Base-by-base conservation (phyloP, 331 rosid species). In the Saraca asoca region DNA sequence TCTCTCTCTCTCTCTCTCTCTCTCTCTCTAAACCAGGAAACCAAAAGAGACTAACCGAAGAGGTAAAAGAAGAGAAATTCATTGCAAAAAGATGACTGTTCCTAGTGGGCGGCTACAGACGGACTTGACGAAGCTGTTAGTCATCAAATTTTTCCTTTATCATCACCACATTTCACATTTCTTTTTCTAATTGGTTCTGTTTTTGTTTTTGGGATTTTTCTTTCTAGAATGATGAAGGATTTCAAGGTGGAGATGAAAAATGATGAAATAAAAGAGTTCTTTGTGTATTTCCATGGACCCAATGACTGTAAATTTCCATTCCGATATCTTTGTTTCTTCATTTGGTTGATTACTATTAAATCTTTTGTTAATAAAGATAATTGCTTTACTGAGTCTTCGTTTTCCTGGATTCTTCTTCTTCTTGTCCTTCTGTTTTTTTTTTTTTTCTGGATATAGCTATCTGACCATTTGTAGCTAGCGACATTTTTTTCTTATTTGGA, bases 71-170 rank as follows among this genome's bases (percentile, higher is more conserved):
- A n/a, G n/a, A n/a, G 41, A 42, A 41, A 24, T 24, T 8, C 19
- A 4, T 51, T 33, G 59, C n/a, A n/a, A 17, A 12, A 39, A 31
- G 31, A 84, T 87, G 93, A 82, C 94, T 78, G 82, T 90, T 51
- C 90, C 90, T 60, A 84, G 88, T 86, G 84, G 82, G 78, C 90
- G 94, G 77, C 70, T 88, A 80, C 86, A 87, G 88, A 84, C 80
- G 94, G 94, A 87, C 88, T 66, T 87, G 78, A 87, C 80, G 90
- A 84, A 84, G 73, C 81, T 87, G 90, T 87, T 71, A 78, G 58
- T 73, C 67, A 65, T 75, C 78, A 68, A 14, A 61, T 69, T 20
- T 64, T 78, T 13, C 64, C 42, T n/a, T n/a, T 77, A 39, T 17
- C 39, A 41, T 14, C 6, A 17, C 55, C 33, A 9, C 57, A 49